phyloP scores from a whole-genome alignment of 1,284 basidiomycete genomes.

The Dichomitus squalens region DNA sequence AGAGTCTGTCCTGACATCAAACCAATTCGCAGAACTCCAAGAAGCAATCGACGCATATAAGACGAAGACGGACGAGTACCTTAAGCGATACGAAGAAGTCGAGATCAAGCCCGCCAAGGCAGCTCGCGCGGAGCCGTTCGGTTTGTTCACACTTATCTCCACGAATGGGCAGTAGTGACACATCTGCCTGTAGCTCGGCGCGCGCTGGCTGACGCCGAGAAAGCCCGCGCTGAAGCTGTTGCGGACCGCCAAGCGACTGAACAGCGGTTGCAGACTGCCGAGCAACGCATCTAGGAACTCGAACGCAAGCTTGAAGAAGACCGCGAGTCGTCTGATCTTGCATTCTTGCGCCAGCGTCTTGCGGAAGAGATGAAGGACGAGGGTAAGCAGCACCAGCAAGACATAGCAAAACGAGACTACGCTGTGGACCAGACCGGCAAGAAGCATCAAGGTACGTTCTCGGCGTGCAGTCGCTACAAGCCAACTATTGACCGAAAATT shows the following conservation, averaged over 20 bases:
- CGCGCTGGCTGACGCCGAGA: slow-evolving; percentile 66
- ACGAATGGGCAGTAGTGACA: slow-evolving; percentile 1
- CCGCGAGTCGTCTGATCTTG: slow-evolving; percentile 68
- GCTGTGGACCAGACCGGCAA: slow-evolving; percentile 77
- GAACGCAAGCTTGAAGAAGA: slow-evolving; percentile 68
- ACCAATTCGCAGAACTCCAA: slow-evolving; percentile 53
- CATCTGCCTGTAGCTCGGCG: slow-evolving; percentile 54
- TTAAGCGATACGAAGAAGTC: slow-evolving; percentile 66
- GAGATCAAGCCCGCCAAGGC: slow-evolving; percentile 71
- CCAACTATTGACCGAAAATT: neutral
- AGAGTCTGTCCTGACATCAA: too few species aligned
- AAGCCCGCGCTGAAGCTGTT: slow-evolving; percentile 51
- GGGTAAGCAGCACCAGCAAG: slow-evolving; percentile 74
- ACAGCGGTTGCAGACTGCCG: slow-evolving; percentile 52
- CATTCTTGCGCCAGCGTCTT: slow-evolving; percentile 62
- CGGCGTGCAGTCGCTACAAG: neutral
- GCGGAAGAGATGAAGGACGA: slow-evolving; percentile 78
- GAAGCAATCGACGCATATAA: slow-evolving; percentile 68
- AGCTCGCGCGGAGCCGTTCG: slow-evolving; percentile 63
- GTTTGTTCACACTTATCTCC: slow-evolving; percentile 38
- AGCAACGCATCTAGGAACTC: slow-evolving; percentile 60
- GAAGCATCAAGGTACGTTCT: slow-evolving; percentile 72
- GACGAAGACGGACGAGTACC: slow-evolving; percentile 61
- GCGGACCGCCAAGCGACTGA: slow-evolving; percentile 58
- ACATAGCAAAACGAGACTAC: slow-evolving; percentile 77